Conservation (phyloP, 345 rosid genomes). For the Eucalyptus polybractea region DNA sequence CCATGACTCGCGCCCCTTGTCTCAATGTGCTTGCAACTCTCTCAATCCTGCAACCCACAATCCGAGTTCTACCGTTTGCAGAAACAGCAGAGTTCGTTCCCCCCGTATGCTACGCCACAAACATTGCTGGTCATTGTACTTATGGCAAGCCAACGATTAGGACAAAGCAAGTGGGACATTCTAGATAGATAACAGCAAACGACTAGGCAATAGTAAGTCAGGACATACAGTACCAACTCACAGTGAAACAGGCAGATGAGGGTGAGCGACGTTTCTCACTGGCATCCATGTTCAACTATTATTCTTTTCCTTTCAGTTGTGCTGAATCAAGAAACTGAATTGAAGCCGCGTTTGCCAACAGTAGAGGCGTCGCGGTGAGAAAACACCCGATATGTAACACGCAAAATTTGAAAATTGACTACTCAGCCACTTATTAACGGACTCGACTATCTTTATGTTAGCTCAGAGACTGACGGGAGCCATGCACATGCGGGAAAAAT, state of each 20-base stretch:
- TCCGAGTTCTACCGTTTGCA: background rate
- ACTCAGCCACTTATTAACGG: background rate
- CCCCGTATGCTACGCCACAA: background rate
- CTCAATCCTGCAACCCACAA: background rate
- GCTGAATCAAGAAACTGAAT: background rate
- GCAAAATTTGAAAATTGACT: background rate
- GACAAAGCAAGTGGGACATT: background rate
- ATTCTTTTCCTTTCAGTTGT: background rate
- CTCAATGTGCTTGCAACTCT: background rate
- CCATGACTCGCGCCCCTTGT: background rate
- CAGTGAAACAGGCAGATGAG: background rate
- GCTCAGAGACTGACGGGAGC: background rate
- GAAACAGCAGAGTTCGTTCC: background rate
- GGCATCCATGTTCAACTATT: background rate
- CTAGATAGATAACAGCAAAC: background rate
- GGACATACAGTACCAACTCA: background rate
- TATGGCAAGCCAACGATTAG: background rate
- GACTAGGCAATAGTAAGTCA: background rate
- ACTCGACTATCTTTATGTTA: background rate
- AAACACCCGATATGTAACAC: background rate
- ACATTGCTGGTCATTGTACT: background rate
- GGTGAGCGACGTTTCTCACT: background rate
- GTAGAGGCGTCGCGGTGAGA: background rate
- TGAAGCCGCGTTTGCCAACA: background rate
- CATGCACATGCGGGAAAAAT: background rate